Evolutionary conservation across 768 basidiomycete genomes (phyloP), one percentile per base, ranked within the genome.

Genomic region (Trametes villosa): DNA sequence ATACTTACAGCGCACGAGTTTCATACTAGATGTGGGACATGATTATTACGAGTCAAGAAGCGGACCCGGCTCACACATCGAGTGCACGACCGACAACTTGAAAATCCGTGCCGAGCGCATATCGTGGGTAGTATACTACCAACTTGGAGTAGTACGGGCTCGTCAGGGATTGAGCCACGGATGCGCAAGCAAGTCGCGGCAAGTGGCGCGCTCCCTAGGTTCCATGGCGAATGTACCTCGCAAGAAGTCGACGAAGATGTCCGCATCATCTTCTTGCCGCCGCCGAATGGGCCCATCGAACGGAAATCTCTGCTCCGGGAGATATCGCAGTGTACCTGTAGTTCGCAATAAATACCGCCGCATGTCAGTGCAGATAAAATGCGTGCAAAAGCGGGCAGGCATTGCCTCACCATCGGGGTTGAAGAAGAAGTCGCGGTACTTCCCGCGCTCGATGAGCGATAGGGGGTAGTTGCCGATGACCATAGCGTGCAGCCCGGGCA

Each of bases 381-480:
- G 9, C 6, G 13, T 12, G 15, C 8, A 47, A 22, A 31, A 5
- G 36, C 15, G 47, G 15, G 5, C 13, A 31, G 47, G 6, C 3
- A n/a, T 11, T 18, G 7, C n/a, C 55, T 38, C 29, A 61, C 60
- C 53, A 44, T 61, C 53, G 5, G 45, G n/a, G 33, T 55, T 50
- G 40, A 44, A 61, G 38, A 61, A 55, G n/a, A 30, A 15, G 12
- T 61, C 26, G 17, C 34, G 34, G 46, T 50, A 41, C 49, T 44
- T 54, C 4, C 53, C 60, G 31, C 53, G 60, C 34, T 55, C 17
- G 12, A 61, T 27, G 17, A 61, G 45, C 22, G 40, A 13, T 1
- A 12, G 36, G 4, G 60, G 60, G 18, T 61, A 61, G 22, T 61
- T 26, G 3, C 60, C 60, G 17, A 55, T 44, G 7, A 50, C 9